Conservation (phyloP, 2,329 filamentous ascomycete genomes). For the Chaetomiaceae sp. region DNA sequence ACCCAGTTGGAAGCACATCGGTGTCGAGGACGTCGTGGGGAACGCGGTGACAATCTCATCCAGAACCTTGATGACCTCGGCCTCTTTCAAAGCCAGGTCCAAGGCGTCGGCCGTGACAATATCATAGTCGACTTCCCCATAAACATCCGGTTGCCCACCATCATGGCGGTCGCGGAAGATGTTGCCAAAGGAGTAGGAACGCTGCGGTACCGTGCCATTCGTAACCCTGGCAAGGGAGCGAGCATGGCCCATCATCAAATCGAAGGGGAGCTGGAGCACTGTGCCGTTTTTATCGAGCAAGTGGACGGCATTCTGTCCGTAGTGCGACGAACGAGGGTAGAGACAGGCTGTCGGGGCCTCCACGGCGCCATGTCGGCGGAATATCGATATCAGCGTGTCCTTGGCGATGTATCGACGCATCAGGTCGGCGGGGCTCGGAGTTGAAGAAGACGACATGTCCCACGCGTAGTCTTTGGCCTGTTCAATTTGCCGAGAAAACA, state of each 20-base stretch:
- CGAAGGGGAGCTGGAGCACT: constrained; percentile 90
- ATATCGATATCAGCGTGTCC: constrained; percentile 69
- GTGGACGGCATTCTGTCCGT: constrained; percentile 68
- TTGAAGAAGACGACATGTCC: constrained; percentile 63
- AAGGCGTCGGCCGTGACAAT: constrained; percentile 79
- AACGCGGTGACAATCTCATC: constrained; percentile 85
- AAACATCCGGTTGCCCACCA: constrained; percentile 75
- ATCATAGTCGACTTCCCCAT: constrained; percentile 93
- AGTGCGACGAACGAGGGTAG: constrained; percentile 78
- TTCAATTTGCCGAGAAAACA: constrained; percentile 73
- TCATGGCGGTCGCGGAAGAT: constrained; percentile 77
- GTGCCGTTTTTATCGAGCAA: constrained; percentile 79
- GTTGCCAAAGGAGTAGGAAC: constrained; percentile 80
- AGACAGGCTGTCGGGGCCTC: constrained; percentile 70
- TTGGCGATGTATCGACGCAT: constrained; percentile 70
- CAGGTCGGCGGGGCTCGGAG: constrained; percentile 53
- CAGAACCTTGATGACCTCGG: constrained; percentile 87
- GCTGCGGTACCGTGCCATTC: constrained; percentile 58
- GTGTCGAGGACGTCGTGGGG: constrained; percentile 63
- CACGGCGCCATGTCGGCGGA: constrained; percentile 83
- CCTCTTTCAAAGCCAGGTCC: constrained; percentile 84
- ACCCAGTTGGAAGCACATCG: constrained; percentile 86
- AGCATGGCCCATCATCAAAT: constrained; percentile 85
- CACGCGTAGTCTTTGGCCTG: constrained; percentile 77
- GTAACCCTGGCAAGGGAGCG: constrained; percentile 71